phyloP scores from a whole-genome alignment of 306 rosid genomes.

The Prinsepia uniflora region DNA sequence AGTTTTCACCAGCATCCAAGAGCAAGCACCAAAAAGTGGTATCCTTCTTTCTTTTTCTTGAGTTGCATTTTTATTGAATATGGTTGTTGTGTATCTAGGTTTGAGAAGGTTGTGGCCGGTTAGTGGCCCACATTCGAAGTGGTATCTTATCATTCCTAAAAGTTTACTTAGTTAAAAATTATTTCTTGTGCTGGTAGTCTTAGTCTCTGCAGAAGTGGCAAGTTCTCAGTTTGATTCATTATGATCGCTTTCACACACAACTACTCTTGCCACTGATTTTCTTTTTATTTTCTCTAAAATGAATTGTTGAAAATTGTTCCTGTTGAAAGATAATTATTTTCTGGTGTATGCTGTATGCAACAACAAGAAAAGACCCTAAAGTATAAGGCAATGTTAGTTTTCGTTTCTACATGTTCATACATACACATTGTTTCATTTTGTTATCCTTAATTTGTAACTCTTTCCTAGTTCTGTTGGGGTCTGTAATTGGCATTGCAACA shows the following conservation, averaged over 20 bases:
- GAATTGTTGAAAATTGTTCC: background rate
- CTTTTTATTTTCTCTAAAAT: background rate
- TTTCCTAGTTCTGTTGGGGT: slow-evolving; percentile 73
- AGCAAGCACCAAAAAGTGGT: slow-evolving; percentile 81
- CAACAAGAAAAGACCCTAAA: background rate
- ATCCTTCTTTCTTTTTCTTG: slow-evolving; percentile 37
- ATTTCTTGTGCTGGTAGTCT: background rate
- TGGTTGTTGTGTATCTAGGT: background rate
- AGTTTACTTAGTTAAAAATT: background rate
- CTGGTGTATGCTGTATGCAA: slow-evolving; percentile 10
- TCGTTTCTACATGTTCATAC: background rate
- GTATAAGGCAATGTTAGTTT: background rate
- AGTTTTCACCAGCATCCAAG: slow-evolving; percentile 91
- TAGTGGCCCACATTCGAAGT: background rate
- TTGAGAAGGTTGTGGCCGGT: background rate
- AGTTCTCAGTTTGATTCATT: background rate
- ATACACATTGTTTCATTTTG: slow-evolving; percentile 5
- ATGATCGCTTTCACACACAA: background rate
- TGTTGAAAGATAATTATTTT: too few species aligned
- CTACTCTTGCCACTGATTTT: background rate
- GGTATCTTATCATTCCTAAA: background rate
- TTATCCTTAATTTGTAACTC: slow-evolving; percentile 50
- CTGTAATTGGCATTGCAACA: slow-evolving; percentile 65
- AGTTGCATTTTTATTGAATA: slow-evolving; percentile 11
- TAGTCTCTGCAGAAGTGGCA: background rate